Percentiles rank a stretch among this genome's conserved stretches.
These are phyloP conservation scores for Diplosphaera chodatii DNA, from an alignment of 139 green algal genomes.

Conservation along the genomic window DNA sequence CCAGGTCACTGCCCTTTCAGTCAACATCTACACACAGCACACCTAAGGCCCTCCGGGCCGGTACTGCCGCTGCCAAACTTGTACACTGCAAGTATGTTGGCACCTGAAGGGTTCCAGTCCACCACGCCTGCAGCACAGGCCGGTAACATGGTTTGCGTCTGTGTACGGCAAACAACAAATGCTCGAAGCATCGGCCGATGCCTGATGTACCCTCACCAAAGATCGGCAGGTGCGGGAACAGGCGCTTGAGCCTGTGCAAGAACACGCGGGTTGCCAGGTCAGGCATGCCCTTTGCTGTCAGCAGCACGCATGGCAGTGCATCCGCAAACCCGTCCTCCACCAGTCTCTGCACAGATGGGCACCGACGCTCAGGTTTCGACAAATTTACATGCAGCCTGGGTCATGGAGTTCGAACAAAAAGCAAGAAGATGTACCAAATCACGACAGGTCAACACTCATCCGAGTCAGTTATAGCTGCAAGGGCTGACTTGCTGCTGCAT, in stretches of 20 bases:
- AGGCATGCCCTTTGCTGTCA: slow-evolving; percentile 77
- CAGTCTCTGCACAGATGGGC: slow-evolving; percentile 47
- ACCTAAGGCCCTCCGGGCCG: slow-evolving; percentile 46
- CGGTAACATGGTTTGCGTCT: too few relatives aligned
- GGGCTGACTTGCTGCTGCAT: too few relatives aligned
- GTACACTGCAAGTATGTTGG: slow-evolving; percentile 38
- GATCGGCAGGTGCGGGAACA: background rate
- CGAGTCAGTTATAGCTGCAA: too few relatives aligned
- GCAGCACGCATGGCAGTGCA: slow-evolving; percentile 41
- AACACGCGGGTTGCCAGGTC: slow-evolving; percentile 63
- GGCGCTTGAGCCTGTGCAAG: background rate
- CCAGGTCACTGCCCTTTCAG: background rate
- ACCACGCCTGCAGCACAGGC: slow-evolving; percentile 42
- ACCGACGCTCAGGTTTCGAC: too few relatives aligned
- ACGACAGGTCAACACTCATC: too few relatives aligned
- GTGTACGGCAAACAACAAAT: too few relatives aligned
- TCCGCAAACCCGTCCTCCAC: slow-evolving; percentile 47
- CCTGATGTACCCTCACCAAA: too few relatives aligned
- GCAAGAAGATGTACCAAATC: too few relatives aligned
- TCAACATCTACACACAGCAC: background rate
- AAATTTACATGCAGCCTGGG: too few relatives aligned
- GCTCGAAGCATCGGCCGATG: too few relatives aligned
- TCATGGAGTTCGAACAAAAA: too few relatives aligned
- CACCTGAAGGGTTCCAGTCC: slow-evolving; percentile 81
- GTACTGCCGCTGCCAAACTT: slow-evolving; percentile 52